Conservation (phyloP, 2,329 filamentous ascomycete species). For the Monosporascus ibericus region DNA sequence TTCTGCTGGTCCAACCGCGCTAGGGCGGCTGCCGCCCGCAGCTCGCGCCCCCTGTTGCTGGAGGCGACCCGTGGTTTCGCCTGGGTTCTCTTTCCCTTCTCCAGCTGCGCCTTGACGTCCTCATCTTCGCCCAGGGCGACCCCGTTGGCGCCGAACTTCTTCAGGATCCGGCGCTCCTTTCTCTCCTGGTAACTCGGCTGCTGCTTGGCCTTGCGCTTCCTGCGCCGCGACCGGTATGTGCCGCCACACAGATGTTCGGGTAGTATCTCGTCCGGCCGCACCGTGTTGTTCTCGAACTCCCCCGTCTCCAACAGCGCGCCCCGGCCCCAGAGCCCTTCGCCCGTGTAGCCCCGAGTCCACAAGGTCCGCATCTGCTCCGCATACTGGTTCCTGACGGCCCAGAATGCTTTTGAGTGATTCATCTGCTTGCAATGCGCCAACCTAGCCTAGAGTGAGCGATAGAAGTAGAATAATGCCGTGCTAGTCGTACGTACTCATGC, state of each 20-base stretch:
- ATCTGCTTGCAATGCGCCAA: slow-evolving; percentile 85
- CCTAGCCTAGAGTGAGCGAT: slow-evolving; percentile 24
- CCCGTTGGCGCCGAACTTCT: slow-evolving; percentile 71
- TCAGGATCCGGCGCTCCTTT: slow-evolving; percentile 65
- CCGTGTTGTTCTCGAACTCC: slow-evolving; percentile 48
- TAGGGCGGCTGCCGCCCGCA: slow-evolving; percentile 70
- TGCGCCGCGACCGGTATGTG: slow-evolving; percentile 59
- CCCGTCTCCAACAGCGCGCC: slow-evolving; percentile 59
- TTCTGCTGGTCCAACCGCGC: slow-evolving; percentile 61
- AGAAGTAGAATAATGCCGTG: not conserved
- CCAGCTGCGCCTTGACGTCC: slow-evolving; percentile 56
- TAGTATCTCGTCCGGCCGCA: slow-evolving; percentile 48
- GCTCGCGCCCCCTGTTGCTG: slow-evolving; percentile 67
- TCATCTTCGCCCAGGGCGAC: slow-evolving; percentile 65
- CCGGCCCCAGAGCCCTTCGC: slow-evolving; percentile 78
- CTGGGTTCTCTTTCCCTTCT: slow-evolving; percentile 56
- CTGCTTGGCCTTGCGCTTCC: slow-evolving; percentile 48
- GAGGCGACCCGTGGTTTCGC: slow-evolving; percentile 68
- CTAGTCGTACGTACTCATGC: slow-evolving; percentile 53
- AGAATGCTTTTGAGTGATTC: slow-evolving; percentile 81
- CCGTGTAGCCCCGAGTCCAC: slow-evolving; percentile 66
- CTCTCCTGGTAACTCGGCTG: slow-evolving; percentile 62
- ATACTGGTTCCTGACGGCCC: slow-evolving; percentile 70
- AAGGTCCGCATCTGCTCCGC: slow-evolving; percentile 64
- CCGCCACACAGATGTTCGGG: slow-evolving; percentile 76